These are phyloP conservation scores for Blepharisma stoltei DNA, from an alignment of 73 alveolate species.

Conservation along the genomic window DNA sequence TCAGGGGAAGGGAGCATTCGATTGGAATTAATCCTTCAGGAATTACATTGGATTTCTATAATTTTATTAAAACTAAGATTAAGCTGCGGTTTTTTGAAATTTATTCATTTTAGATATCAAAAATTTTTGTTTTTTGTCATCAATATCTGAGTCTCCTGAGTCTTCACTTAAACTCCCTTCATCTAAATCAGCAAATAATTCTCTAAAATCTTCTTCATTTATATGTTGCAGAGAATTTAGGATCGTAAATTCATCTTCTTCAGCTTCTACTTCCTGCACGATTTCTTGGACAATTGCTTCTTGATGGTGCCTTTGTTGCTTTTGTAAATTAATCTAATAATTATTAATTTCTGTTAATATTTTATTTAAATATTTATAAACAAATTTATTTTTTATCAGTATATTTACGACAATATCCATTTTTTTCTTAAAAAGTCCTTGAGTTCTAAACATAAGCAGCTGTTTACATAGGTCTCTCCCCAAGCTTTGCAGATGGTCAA, in stretches of 20 bases:
- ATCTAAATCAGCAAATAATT: not conserved
- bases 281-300: not conserved
- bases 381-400: no score
- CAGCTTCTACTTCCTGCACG: not conserved
- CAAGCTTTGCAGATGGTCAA: not conserved
- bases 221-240: not conserved
- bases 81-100: no score
- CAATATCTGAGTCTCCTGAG: slow-evolving; percentile 22
- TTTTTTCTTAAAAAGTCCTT: not conserved
- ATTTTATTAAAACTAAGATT: no score
- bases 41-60: no score
- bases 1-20: no score
- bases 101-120: not conserved
- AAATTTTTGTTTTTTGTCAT: not conserved
- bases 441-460: not conserved
- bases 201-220: slow-evolving; percentile 20
- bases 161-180: slow-evolving; percentile 6
- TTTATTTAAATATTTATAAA: no score
- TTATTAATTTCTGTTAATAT: no score
- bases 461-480: slow-evolving; percentile 28
- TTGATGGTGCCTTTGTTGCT: not conserved
- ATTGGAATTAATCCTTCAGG: no score
- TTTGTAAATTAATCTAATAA: not conserved
- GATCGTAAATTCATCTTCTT: slow-evolving; percentile 7
- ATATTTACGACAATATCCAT: not conserved